Percentiles rank a stretch among this genome's conserved stretches.
These are phyloP conservation scores for Proliferodiscus dingleyae DNA, from an alignment of 2,329 filamentous ascomycete species.

Conservation along the genomic window DNA sequence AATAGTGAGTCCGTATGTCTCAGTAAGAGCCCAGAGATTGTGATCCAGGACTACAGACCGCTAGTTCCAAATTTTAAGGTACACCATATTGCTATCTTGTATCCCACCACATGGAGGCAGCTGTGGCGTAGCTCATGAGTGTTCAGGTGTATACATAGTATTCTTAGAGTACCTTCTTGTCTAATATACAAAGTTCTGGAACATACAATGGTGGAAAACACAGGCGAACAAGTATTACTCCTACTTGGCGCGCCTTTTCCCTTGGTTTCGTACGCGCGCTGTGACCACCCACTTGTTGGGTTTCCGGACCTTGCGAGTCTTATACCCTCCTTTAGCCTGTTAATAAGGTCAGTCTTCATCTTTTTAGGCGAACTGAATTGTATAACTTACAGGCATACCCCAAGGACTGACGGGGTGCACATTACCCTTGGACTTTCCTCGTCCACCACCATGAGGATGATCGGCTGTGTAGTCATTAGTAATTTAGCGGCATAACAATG, in stretches of 20 bases:
- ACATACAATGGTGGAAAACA: not conserved
- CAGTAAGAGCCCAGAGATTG: not conserved
- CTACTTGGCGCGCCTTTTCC: constrained; percentile 72
- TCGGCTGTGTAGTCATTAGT: constrained; percentile 53
- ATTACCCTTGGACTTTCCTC: constrained; percentile 99
- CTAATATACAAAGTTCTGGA: not conserved
- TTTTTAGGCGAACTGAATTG: not conserved
- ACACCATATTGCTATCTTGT: too few relatives aligned
- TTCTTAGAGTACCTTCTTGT: not conserved
- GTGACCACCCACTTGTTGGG: constrained; percentile 88
- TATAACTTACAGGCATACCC: constrained; percentile 78
- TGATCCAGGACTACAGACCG: not conserved
- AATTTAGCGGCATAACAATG: constrained; percentile 8
- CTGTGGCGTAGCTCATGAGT: not conserved
- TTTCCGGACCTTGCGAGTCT: constrained; percentile 85
- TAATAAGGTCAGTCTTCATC: constrained; percentile 28
- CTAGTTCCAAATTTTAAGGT: not conserved
- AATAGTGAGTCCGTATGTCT: not conserved
- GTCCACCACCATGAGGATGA: constrained; percentile 97
- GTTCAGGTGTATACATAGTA: constrained; percentile 6
- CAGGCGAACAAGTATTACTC: not conserved
- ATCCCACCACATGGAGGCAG: not conserved
- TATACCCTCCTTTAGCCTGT: constrained; percentile 79
- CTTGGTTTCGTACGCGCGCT: constrained; percentile 80
- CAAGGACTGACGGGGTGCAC: constrained; percentile 91